Evolutionary conservation across 345 rosid species (phyloP).

Genomic region (Populus ilicifolia): DNA sequence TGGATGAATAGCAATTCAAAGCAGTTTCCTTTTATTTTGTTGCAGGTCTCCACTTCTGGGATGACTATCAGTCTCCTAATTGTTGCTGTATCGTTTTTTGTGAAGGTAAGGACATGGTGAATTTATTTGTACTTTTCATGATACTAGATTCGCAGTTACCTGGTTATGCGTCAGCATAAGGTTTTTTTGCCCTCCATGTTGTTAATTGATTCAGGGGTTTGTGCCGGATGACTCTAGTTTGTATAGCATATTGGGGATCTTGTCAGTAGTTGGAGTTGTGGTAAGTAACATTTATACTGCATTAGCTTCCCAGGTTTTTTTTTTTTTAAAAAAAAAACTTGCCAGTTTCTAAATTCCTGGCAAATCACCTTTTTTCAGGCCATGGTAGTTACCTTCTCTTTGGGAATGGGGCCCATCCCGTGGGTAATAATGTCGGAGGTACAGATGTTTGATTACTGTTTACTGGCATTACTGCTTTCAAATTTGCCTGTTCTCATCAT

Average conservation of each 20-base stretch:
- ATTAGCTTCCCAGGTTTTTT: background rate
- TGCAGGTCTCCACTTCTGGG: slow-evolving; percentile 69
- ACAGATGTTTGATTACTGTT: background rate
- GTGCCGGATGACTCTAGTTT: slow-evolving; percentile 52
- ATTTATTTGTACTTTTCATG: background rate
- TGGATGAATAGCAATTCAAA: background rate
- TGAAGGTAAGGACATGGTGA: slow-evolving; percentile 36
- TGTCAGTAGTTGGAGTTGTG: slow-evolving; percentile 89
- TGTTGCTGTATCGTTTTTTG: slow-evolving; percentile 68
- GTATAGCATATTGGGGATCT: slow-evolving; percentile 53
- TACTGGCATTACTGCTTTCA: background rate
- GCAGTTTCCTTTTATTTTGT: slow-evolving; percentile 7
- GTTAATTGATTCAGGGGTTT: slow-evolving; percentile 42
- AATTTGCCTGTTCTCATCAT: too few species aligned
- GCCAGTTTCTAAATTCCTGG: background rate
- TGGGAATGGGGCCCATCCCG: slow-evolving; percentile 96
- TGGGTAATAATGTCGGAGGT: slow-evolving; percentile 99
- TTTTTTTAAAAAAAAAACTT: background rate
- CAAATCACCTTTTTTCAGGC: slow-evolving; percentile 40
- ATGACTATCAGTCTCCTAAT: slow-evolving; percentile 80
- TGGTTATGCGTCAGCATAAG: background rate
- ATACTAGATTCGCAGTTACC: background rate
- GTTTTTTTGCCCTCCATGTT: slow-evolving; percentile 1
- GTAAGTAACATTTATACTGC: slow-evolving; percentile 39
- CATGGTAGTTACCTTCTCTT: slow-evolving; percentile 71